A percentile compares a stretch with the other conserved stretches of the same genome.
Conservation (phyloP, 768 basidiomycete genomes). For the Mycena epipterygia region DNA sequence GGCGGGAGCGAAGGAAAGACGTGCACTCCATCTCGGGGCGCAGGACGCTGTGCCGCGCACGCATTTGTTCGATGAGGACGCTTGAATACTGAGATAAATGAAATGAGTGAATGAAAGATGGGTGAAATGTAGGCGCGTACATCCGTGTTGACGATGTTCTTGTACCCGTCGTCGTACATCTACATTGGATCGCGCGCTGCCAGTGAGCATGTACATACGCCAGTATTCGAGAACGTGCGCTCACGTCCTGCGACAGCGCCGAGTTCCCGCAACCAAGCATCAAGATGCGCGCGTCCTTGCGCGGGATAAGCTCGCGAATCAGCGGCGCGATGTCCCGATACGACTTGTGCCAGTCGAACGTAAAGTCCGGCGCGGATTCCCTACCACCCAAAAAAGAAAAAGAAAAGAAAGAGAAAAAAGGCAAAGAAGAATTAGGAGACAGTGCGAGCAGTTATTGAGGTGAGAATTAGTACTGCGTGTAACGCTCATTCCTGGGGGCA, state of each 20-base stretch:
- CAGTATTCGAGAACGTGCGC: conserved; percentile 27
- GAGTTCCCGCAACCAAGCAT: conserved; percentile 93
- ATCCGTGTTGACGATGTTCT: conserved; percentile 83
- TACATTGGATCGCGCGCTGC: conserved; percentile 43
- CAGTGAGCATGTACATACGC: too few relatives aligned
- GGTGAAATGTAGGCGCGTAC: conserved; percentile 53
- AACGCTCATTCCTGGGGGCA: conserved; percentile 73
- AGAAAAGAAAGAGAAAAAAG: too few relatives aligned
- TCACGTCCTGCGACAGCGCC: conserved; percentile 81
- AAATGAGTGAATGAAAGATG: background rate
- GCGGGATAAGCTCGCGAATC: conserved; percentile 73
- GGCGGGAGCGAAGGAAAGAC: background rate
- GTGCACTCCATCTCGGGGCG: conserved; percentile 82
- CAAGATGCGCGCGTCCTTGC: conserved; percentile 71
- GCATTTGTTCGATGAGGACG: conserved; percentile 84
- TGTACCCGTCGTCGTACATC: conserved; percentile 93
- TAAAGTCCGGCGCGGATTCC: conserved; percentile 63
- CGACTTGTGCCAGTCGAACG: conserved; percentile 92
- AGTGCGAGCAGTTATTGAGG: too few relatives aligned
- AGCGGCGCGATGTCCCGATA: conserved; percentile 79
- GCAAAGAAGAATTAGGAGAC: too few relatives aligned
- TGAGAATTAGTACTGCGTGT: conserved; percentile 65
- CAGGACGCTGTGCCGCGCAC: conserved; percentile 57
- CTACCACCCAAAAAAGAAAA: too few relatives aligned
- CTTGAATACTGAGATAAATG: conserved; percentile 72